Base-by-base conservation (phyloP, 2,329 filamentous ascomycete species). In the Trichoderma sp. region DNA sequence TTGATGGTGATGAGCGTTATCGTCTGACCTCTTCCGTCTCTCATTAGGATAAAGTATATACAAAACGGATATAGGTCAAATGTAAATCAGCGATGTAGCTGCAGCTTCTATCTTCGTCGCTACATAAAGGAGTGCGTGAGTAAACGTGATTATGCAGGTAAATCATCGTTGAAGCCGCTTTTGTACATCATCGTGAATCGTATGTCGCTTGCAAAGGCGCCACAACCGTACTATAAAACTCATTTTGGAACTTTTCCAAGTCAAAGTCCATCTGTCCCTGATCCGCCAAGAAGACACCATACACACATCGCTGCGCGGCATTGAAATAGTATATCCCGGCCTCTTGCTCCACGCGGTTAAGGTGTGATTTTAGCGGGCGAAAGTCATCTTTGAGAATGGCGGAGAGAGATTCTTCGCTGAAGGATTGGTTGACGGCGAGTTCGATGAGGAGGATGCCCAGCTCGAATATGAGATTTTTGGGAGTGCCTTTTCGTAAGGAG, bases 401-500 rank as follows among this genome's bases (percentile, higher is more conserved):
- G 8, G 55, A 59, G 6, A 68, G 56, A 0, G 55, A 59, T 10
- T 59, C 65, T 52, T 55, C 16, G 13, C 65, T 68, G 31, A 68
- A 68, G 16, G 65, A 60, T 13, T 53, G 56, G 56, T 68, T 68
- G 56, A 60, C 47, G 13, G 65, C 65, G 19, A 68, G 65, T 31
- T 68, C 65, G 14, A 68, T 68, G 65, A 68, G 65, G 31, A 68
- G 55, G 19, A 68, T 68, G 31, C 65, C 65, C 43, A 68, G 56
- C 6, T 68, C 43, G 43, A 68, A 68, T 56, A 68, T 59, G 56
- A 68, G 56, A 27, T 31, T 59, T 19, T 68, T 68, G 5, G 65
- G 65, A 5, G 21, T 60, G 10, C 29, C n/a, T 21, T 55, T 57
- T 16, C 24, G 21, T n/a, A 60, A 33, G 2, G 65, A 60, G 31